Evolutionary conservation across 1,284 basidiomycete species (phyloP), one percentile per base, ranked within the genome.

Genomic region (Inonotus obliquus): DNA sequence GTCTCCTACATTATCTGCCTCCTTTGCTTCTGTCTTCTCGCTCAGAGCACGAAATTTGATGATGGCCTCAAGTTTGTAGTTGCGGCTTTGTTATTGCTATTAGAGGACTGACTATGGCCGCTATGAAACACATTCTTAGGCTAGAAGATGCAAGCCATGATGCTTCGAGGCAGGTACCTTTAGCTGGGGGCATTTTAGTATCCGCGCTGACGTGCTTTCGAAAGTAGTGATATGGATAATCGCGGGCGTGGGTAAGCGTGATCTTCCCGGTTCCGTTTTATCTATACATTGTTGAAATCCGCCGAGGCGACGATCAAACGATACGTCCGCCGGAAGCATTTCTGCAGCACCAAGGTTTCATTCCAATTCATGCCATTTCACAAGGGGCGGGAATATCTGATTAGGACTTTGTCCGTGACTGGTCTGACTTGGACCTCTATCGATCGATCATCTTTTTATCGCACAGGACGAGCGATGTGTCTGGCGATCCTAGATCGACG

Each of bases 401-500:
- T 49, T 49, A 25, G n/a, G 47, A 21, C 41, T 44, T 44, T 49
- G 45, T 48, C 11, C 21, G 45, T 45, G 48, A 49, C 48, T 49
- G 48, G 21, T 25, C 27, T 25, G 19, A 1, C 1, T 49, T 49
- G n/a, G 19, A 11, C 27, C 27, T 21, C 23, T 25, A 25, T 23
- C 27, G 27, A 49, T 52, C 29, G 51, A 23, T 39, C 54, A 45
- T 39, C 41, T 29, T 23, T n/a, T 14, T 4, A 25, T 23, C 48
- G 13, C 54, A 23, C 44, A 48, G 55, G 5, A 21, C 37, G 27
- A 55, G 37, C 37, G 27, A 35, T 54, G 37, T 59, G 29, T 4
- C 45, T 23, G 48, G 11, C 58, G 48, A 41, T 41, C 58, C 57
- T 7, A 37, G 57, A 39, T 51, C 54, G 38, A 44, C 32, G n/a